Evolutionary conservation across 1,284 basidiomycete genomes (phyloP).

Genomic region (Marasmius tenuissimus): DNA sequence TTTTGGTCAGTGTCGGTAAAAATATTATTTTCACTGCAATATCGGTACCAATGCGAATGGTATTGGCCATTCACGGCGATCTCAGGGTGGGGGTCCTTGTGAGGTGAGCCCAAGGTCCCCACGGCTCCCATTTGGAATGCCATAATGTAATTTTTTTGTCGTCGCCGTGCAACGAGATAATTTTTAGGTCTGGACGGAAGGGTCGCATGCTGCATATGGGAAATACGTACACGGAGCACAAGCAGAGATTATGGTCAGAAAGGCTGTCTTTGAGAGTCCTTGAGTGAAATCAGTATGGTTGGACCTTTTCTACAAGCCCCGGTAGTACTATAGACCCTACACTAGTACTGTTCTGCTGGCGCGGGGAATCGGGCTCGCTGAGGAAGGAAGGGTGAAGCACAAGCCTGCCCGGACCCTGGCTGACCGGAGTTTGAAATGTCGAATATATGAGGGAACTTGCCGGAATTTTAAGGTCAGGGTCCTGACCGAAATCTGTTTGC

Average conservation of each 20-base stretch:
- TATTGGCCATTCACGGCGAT: background rate
- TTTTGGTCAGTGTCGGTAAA: background rate
- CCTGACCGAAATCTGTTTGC: slow-evolving; percentile 33
- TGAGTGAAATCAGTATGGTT: too few species aligned
- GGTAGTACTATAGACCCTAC: too few species aligned
- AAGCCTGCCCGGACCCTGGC: background rate
- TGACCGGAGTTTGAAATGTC: slow-evolving; percentile 36
- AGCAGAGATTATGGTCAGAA: too few species aligned
- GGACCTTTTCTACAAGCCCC: too few species aligned
- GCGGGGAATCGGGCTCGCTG: too few species aligned
- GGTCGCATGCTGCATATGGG: too few species aligned
- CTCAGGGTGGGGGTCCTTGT: background rate
- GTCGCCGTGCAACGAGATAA: background rate
- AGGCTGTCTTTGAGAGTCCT: too few species aligned
- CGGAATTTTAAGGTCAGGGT: slow-evolving; percentile 51
- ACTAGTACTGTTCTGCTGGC: background rate
- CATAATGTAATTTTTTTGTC: background rate
- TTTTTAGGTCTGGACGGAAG: background rate
- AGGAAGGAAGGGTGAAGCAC: too few species aligned
- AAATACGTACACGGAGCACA: too few species aligned
- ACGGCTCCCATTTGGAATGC: background rate
- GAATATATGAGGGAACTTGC: slow-evolving; percentile 46
- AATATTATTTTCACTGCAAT: too few species aligned
- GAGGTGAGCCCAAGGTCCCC: background rate
- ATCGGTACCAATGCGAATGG: background rate